These are phyloP conservation scores for Fusarium hainanense DNA, from an alignment of 2,329 filamentous ascomycete genomes.

Conservation along the genomic window DNA sequence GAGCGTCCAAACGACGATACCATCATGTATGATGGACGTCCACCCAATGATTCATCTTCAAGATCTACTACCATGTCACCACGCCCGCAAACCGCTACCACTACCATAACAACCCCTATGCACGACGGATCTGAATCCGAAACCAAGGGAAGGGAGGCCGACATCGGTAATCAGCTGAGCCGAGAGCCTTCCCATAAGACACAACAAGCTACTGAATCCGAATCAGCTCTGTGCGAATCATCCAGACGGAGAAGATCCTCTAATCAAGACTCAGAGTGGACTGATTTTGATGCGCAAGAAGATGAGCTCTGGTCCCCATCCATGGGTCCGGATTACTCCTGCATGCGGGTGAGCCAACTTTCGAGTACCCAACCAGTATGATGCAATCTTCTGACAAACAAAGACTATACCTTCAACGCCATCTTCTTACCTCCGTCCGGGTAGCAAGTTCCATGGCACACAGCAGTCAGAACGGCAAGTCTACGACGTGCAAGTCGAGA, in stretches of 20 bases:
- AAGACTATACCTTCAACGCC: slow-evolving; percentile 82
- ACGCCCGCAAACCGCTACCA: slow-evolving; percentile 51
- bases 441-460: slow-evolving; percentile 88
- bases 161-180: slow-evolving; percentile 41
- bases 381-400: slow-evolving; percentile 19
- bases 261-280: slow-evolving; percentile 38
- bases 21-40: slow-evolving; percentile 41
- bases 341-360: slow-evolving; percentile 49
- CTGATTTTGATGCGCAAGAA: slow-evolving; percentile 43
- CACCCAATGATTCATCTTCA: slow-evolving; percentile 49
- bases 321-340: slow-evolving; percentile 54
- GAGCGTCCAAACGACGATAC: slow-evolving; percentile 43
- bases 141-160: slow-evolving; percentile 50
- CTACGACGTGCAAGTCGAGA: slow-evolving; percentile 96
- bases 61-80: slow-evolving; percentile 59
- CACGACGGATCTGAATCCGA: slow-evolving; percentile 48
- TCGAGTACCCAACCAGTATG: slow-evolving; percentile 1
- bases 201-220: slow-evolving; percentile 32
- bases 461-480: slow-evolving; percentile 93
- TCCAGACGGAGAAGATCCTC: slow-evolving; percentile 31
- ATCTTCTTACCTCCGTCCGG: slow-evolving; percentile 86
- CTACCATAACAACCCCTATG: slow-evolving; percentile 50
- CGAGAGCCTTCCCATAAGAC: slow-evolving; percentile 40
- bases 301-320: slow-evolving; percentile 50
- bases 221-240: slow-evolving; percentile 25